Base-by-base conservation (phyloP, 768 basidiomycete genomes). In the Boletus sp. region DNA sequence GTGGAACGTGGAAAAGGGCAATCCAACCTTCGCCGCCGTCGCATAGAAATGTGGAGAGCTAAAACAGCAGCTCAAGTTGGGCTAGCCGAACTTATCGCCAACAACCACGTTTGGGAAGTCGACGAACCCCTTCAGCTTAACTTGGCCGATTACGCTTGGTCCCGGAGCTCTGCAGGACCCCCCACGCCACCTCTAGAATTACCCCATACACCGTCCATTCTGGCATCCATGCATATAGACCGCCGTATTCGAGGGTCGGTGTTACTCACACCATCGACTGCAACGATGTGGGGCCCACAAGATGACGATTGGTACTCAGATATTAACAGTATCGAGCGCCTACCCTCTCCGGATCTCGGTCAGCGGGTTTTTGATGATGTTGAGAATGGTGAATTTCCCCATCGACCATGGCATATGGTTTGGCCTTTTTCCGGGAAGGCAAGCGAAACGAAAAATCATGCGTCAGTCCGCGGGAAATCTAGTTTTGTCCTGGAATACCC, bases 91-190 rank as follows among this genome's bases (percentile, higher is more conserved):
- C 53, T 60, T 6, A 30, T 57, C n/a, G 41, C 56, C 14, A 63
- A 60, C 39, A 57, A 63, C 44, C 62, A 58, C 30, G 15, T 33
- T 21, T 60, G 64, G 57, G 63, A 64, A 27, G 69, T 53, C 2
- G 60, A 64, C 14, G 64, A 64, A n/a, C 70, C 71, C 23, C 71
- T 75, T 13, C 78, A 78, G 54, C 70, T 87, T 50, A 78, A 85
- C 57, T 68, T 85, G 29, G 82, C 82, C 40, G 87, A 89, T 58
- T 90, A 79, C 62, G 64, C 77, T 9, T 90, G 87, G 84, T 87
- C 87, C 9, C 75, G 82, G 25, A 84, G 85, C 8, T 88, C 88
- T 7, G 68, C 70, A 3, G 88, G 88, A n/a, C 88, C 88, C 21
- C 72, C 70, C 32, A 77, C 77, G 46, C 68, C 70, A 47, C 75